phyloP scores from a whole-genome alignment of 2,329 filamentous ascomycete genomes.

The Penicillium sumatraense region DNA sequence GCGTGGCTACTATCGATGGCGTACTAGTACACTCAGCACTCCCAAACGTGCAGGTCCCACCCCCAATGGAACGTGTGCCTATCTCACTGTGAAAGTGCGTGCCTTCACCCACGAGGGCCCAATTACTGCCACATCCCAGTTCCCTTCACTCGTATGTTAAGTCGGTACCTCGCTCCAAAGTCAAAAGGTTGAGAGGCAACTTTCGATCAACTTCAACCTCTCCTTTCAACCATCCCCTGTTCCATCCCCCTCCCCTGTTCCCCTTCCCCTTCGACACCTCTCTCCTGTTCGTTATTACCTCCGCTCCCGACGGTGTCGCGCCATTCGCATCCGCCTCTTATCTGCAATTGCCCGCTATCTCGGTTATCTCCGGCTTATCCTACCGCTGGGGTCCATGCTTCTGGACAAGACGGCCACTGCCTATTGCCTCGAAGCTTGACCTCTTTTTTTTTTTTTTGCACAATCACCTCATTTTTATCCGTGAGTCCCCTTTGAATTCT shows the following conservation, averaged over 20 bases:
- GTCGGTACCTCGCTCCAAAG: slow-evolving; percentile 23
- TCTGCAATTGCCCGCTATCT: slow-evolving; percentile 31
- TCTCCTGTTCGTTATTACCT: not conserved
- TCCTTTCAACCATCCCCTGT: slow-evolving; percentile 8
- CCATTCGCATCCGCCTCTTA: slow-evolving; percentile 12
- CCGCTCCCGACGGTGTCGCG: not conserved
- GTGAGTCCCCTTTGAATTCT: not conserved
- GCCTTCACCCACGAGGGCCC: not conserved
- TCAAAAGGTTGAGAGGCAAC: slow-evolving; percentile 20
- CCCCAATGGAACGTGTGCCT: not conserved
- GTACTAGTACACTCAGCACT: not conserved
- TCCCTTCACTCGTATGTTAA: slow-evolving; percentile 8
- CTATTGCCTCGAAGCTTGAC: not conserved
- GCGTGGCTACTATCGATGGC: not conserved
- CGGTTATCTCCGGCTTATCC: slow-evolving; percentile 36
- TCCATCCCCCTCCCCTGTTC: not conserved
- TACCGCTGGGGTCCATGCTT: slow-evolving; percentile 23
- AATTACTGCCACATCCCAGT: slow-evolving; percentile 23
- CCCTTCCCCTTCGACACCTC: slow-evolving; percentile 5
- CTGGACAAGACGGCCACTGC: slow-evolving; percentile 15
- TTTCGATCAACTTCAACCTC: slow-evolving; percentile 17
- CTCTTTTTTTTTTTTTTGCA: not conserved
- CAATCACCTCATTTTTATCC: not conserved
- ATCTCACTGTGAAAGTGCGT: not conserved
- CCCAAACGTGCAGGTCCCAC: not conserved